Percentiles rank a stretch among this genome's conserved stretches.
phyloP scores from a whole-genome alignment of 176 grass and related monocot species.

The Oryza nivara region DNA sequence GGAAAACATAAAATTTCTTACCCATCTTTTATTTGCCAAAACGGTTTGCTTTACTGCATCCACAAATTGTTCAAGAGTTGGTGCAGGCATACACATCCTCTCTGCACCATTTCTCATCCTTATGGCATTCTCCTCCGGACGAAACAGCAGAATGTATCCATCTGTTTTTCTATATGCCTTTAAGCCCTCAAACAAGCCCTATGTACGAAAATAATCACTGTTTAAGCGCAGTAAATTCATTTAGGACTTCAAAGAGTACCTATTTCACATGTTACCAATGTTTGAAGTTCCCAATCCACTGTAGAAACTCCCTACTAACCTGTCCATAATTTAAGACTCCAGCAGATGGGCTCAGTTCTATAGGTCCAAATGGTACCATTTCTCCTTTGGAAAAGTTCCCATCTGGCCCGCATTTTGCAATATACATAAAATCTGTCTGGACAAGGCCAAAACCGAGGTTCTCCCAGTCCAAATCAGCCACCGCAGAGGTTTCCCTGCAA shows the following conservation, averaged over 20 bases:
- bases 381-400: slow-evolving; percentile 76
- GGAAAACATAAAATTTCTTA: slow-evolving; percentile 32
- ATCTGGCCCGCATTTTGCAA: slow-evolving; percentile 60
- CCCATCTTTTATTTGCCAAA: slow-evolving; percentile 90
- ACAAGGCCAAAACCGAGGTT: slow-evolving; percentile 78
- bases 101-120: slow-evolving; percentile 81
- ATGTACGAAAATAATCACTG: slow-evolving; percentile 6
- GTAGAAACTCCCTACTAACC: slow-evolving; percentile 54
- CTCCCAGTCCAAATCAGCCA: slow-evolving; percentile 86
- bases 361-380: slow-evolving; percentile 77
- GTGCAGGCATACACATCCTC: slow-evolving; percentile 86
- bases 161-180: slow-evolving; percentile 88
- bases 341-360: slow-evolving; percentile 77
- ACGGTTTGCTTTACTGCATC: slow-evolving; percentile 86
- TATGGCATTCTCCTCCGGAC: slow-evolving; percentile 67
- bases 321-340: slow-evolving; percentile 96
- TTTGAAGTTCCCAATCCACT: slow-evolving; percentile 21
- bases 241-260: slow-evolving; percentile 1
- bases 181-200: slow-evolving; percentile 92
- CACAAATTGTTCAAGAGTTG: slow-evolving; percentile 72
- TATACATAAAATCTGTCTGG: slow-evolving; percentile 88
- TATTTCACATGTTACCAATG: not conserved
- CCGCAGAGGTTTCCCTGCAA: slow-evolving; percentile 59
- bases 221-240: not conserved
- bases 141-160: slow-evolving; percentile 78